phyloP scores from a whole-genome alignment of 2,329 filamentous ascomycete genomes.

The Xylaria sp. region DNA sequence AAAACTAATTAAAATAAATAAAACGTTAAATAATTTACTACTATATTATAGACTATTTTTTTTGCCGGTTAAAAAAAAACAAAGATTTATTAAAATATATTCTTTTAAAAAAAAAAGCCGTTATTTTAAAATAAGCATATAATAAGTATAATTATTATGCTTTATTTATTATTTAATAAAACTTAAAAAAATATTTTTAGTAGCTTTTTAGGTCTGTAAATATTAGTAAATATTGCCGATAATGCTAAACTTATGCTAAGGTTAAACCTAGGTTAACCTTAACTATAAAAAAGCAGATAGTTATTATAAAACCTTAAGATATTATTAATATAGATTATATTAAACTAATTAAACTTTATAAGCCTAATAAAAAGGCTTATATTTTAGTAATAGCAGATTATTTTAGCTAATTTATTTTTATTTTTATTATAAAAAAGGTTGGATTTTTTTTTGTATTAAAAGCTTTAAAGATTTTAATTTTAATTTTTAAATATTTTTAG shows the following conservation, averaged over 20 bases:
- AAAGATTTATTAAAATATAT: background rate
- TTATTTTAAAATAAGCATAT: background rate
- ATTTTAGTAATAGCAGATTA: slow-evolving; percentile 1
- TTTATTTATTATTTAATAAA: background rate
- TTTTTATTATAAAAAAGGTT: background rate
- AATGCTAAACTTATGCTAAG: background rate
- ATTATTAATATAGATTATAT: slow-evolving; percentile 5
- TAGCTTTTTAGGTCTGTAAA: background rate
- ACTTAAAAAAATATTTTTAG: background rate
- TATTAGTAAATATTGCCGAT: background rate
- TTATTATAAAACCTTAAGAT: slow-evolving; percentile 2
- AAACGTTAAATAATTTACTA: background rate
- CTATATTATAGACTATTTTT: background rate
- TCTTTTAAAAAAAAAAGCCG: background rate
- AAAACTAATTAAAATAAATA: background rate
- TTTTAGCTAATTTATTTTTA: slow-evolving; percentile 1
- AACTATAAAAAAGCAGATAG: background rate
- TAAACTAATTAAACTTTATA: background rate
- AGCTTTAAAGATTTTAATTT: background rate
- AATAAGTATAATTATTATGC: background rate
- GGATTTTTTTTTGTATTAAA: background rate
- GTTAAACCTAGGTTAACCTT: background rate
- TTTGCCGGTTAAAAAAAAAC: background rate
- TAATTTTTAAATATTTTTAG: slow-evolving; percentile 3
- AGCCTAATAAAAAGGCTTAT: background rate